Conservation (phyloP, 108 stramenopile genomes). For the Heterococcus sp. region DNA sequence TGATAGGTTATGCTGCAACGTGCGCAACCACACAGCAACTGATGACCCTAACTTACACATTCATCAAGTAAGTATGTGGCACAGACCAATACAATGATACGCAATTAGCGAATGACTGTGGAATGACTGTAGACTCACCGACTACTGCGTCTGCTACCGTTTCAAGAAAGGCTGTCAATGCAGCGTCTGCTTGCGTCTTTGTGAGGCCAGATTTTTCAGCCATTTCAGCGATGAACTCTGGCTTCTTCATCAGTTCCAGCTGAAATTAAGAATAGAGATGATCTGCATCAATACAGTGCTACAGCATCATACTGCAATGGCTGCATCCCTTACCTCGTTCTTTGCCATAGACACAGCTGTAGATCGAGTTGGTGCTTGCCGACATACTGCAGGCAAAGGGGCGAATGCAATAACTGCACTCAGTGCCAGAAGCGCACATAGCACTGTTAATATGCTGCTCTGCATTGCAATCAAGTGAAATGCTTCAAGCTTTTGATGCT, state of each 20-base stretch:
- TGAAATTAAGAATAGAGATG: neutral
- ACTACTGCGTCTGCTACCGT: constrained; percentile 1
- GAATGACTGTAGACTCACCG: neutral
- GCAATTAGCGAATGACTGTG: neutral
- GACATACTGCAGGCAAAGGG: neutral
- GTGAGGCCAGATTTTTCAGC: neutral
- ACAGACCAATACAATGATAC: no score
- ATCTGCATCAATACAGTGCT: neutral
- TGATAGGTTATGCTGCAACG: neutral
- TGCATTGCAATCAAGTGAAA: no score
- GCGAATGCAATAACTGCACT: neutral
- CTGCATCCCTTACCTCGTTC: neutral
- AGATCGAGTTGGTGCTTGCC: no score
- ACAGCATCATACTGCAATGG: neutral
- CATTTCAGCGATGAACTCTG: constrained; percentile 1
- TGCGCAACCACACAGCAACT: neutral
- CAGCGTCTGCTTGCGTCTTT: constrained; percentile 23
- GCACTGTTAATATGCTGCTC: no score
- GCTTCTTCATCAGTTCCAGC: neutral
- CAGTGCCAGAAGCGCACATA: no score
- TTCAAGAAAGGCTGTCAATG: constrained; percentile 14
- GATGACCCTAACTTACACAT: no score
- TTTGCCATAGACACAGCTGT: neutral
- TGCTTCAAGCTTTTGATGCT: no score
- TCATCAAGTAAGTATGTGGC: neutral